phyloP scores from a whole-genome alignment of 1,284 basidiomycete genomes.

The Papiliotrema terrestris region DNA sequence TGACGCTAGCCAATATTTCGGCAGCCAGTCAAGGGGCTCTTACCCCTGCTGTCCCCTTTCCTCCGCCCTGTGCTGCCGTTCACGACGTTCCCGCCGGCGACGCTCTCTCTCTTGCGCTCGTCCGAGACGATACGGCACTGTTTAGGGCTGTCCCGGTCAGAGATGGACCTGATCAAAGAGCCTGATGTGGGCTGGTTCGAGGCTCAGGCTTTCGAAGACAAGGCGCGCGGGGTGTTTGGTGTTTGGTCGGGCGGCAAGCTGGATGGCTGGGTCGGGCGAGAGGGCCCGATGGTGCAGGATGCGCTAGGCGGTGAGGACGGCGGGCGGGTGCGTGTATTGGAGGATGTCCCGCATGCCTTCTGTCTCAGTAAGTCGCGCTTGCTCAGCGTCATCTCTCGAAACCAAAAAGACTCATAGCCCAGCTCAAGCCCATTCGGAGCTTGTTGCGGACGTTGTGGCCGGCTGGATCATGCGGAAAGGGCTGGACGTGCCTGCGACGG shows the following conservation, averaged over 20 bases:
- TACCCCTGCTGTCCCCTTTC: conserved; percentile 27
- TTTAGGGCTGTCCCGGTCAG: conserved; percentile 38
- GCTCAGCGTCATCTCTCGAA: no score
- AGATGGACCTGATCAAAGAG: conserved; percentile 40
- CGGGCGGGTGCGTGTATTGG: conserved; percentile 22
- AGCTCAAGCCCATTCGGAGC: conserved; percentile 30
- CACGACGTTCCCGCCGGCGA: conserved; percentile 27
- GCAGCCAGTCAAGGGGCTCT: conserved; percentile 23
- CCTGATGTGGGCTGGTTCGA: conserved; percentile 40
- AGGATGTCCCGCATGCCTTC: conserved; percentile 42
- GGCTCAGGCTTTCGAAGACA: conserved; percentile 12
- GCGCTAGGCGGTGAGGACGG: conserved; percentile 24
- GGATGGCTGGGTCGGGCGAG: conserved; percentile 44
- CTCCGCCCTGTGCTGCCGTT: conserved; percentile 32
- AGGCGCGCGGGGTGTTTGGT: conserved; percentile 24
- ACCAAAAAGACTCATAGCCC: background rate
- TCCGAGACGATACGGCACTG: conserved; percentile 35
- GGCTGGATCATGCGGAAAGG: conserved; percentile 21
- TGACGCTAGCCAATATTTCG: conserved; percentile 43
- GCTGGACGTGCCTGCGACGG: background rate
- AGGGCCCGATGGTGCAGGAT: conserved; percentile 33
- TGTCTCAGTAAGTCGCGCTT: conserved; percentile 32
- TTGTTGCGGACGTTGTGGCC: conserved; percentile 33
- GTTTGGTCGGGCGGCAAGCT: conserved; percentile 31
- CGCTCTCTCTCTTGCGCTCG: conserved; percentile 34